A percentile compares a stretch with the other conserved stretches of the same genome.
Conservation (phyloP, 202 grass and related monocot genomes). For the Schoenoplectus tabernaemontani region DNA sequence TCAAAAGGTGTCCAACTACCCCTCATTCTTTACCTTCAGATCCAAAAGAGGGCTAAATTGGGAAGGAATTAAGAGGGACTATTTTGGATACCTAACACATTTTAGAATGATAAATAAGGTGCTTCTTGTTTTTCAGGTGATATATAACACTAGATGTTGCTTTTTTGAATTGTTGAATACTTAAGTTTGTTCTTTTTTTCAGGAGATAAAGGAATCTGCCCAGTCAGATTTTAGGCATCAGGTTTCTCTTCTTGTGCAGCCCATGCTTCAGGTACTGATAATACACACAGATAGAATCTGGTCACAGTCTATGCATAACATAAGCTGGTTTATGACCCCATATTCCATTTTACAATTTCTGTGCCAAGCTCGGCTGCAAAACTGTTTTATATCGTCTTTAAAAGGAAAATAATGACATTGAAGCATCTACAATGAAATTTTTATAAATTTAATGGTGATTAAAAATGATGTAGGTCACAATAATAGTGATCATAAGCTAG, state of each 20-base stretch:
- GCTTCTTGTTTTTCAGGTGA: neutral
- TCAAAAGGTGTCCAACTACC: neutral
- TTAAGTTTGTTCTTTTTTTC: constrained; percentile 11
- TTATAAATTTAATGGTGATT: neutral
- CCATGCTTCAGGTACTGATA: constrained; percentile 75
- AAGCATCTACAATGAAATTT: neutral
- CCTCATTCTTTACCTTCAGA: neutral
- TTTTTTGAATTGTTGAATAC: constrained; percentile 13
- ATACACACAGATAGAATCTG: neutral
- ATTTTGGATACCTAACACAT: neutral
- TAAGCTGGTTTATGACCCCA: neutral
- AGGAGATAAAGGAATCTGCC: constrained; percentile 75
- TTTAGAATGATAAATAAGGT: constrained; percentile 5
- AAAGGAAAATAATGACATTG: neutral
- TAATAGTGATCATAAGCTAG: neutral
- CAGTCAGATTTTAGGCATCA: constrained; percentile 84
- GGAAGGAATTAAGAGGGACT: neutral
- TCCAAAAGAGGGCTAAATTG: neutral
- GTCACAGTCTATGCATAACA: neutral
- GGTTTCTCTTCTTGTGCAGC: constrained; percentile 82
- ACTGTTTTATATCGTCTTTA: neutral
- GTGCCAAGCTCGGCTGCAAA: neutral
- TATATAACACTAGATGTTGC: neutral
- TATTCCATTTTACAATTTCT: neutral
- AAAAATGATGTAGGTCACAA: neutral